Conservation (phyloP, 73 alveolate genomes). For the Paramecium octaurelia region DNA sequence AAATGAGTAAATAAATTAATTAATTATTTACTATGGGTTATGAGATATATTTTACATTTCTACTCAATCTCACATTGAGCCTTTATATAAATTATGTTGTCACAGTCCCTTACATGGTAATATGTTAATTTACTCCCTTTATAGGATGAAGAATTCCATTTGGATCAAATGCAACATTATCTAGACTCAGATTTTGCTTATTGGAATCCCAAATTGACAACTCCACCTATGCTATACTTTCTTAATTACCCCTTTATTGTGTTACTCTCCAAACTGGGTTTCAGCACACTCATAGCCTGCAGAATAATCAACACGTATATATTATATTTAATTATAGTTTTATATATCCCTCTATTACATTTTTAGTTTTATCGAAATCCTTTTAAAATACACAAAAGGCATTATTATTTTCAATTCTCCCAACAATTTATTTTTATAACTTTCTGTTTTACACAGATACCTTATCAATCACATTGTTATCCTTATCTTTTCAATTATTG, state of each 20-base stretch:
- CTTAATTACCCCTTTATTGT: slow-evolving; percentile 9
- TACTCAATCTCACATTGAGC: not conserved
- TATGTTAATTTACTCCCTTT: not conserved
- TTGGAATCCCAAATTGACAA: slow-evolving; percentile 69
- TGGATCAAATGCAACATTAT: slow-evolving; percentile 59
- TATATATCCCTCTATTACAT: not conserved
- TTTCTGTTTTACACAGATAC: slow-evolving; percentile 63
- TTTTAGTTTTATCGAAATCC: not conserved
- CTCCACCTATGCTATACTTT: slow-evolving; percentile 67
- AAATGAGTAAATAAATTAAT: not conserved
- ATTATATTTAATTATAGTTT: not conserved
- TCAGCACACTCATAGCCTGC: not conserved
- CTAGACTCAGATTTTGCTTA: slow-evolving; percentile 39
- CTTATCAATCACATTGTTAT: slow-evolving; percentile 21
- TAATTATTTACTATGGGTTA: not conserved
- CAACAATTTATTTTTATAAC: slow-evolving; percentile 61
- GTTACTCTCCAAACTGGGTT: not conserved
- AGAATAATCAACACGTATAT: slow-evolving; percentile 58
- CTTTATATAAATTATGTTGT: not conserved
- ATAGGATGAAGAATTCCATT: slow-evolving; percentile 68
- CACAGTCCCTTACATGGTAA: not conserved
- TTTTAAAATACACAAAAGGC: not conserved
- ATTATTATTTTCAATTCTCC: slow-evolving; percentile 24
- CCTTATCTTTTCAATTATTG: not conserved
- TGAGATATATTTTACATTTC: not conserved